Evolutionary conservation across 2,329 filamentous ascomycete genomes (phyloP).

Genomic region (Aureobasidium melanogenum): DNA sequence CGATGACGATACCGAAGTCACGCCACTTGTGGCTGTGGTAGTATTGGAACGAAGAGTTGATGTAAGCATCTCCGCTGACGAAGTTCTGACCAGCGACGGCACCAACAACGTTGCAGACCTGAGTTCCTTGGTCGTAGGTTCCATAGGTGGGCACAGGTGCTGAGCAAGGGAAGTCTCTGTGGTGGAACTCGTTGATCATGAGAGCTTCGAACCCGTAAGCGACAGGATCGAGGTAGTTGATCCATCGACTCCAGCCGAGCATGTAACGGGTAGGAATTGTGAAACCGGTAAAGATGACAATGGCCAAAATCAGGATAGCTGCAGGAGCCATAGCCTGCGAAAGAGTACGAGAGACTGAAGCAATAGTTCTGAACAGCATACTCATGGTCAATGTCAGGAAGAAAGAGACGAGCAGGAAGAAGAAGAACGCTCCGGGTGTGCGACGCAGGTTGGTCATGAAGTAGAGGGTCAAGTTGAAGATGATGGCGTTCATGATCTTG

Average conservation of each 20-base stretch:
- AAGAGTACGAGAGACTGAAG: constrained; percentile 61
- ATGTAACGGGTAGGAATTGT: constrained; percentile 51
- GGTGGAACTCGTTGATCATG: constrained; percentile 64
- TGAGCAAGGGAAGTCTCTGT: constrained; percentile 48
- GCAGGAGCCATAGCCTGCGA: constrained; percentile 49
- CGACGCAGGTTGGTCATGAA: constrained; percentile 78
- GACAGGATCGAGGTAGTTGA: constrained; percentile 71
- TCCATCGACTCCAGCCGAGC: constrained; percentile 72
- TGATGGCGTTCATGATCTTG: constrained; percentile 64
- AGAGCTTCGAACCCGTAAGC: constrained; percentile 73
- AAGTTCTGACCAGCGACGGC: constrained; percentile 28
- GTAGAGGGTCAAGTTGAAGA: constrained; percentile 74
- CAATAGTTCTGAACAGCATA: constrained; percentile 77
- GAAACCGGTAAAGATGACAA: constrained; percentile 63
- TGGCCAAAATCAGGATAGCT: constrained; percentile 51
- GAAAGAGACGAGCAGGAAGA: constrained; percentile 72
- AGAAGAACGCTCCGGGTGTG: constrained; percentile 70
- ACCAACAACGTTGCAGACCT: constrained; percentile 35
- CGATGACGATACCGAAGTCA: constrained; percentile 39
- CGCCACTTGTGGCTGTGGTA: constrained; percentile 36
- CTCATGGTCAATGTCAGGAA: constrained; percentile 68
- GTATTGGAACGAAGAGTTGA: constrained; percentile 25
- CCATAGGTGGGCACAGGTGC: constrained; percentile 38
- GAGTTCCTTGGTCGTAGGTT: constrained; percentile 22
- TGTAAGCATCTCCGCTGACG: constrained; percentile 32